Evolutionary conservation across 371 early-diverging fungal species (phyloP).

Genomic region (Gilbertella persicaria): DNA sequence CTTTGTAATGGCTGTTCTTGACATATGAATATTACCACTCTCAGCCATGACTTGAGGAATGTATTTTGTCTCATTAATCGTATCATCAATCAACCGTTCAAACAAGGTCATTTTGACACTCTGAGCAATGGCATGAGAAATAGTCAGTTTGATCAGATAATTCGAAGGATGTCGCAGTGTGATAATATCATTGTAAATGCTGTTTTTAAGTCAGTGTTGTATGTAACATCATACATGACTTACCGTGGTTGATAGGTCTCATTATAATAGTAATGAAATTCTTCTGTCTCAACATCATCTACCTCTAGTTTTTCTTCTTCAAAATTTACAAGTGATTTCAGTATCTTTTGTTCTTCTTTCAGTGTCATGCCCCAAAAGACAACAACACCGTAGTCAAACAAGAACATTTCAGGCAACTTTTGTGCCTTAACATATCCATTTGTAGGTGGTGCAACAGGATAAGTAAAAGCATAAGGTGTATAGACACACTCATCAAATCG

Average conservation of each 20-base stretch:
- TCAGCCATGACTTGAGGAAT: conserved; percentile 84
- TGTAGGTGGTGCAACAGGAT: conserved; percentile 38
- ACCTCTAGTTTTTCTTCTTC: conserved; percentile 72
- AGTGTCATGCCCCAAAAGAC: conserved; percentile 95
- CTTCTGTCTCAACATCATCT: conserved; percentile 85
- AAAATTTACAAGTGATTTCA: conserved; percentile 67
- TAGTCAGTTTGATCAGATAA: conserved; percentile 69
- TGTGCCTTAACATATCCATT: neutral
- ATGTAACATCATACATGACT: conserved; percentile 3
- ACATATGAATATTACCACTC: conserved; percentile 79
- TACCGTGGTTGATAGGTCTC: conserved; percentile 69
- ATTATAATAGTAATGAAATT: conserved; percentile 91
- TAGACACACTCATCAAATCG: conserved; percentile 57
- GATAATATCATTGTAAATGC: conserved; percentile 61
- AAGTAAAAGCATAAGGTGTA: conserved; percentile 49
- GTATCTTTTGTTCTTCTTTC: conserved; percentile 76
- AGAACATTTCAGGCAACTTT: conserved; percentile 66
- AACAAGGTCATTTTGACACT: conserved; percentile 85
- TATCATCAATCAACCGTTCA: conserved; percentile 80
- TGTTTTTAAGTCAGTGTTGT: neutral
- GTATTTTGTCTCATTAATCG: conserved; percentile 83
- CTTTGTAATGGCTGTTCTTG: conserved; percentile 65
- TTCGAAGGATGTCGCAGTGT: conserved; percentile 55
- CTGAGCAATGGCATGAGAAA: conserved; percentile 85
- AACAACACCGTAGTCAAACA: conserved; percentile 94